Evolutionary conservation across 306 rosid species (phyloP).

Genomic region (Hippophae gyantsensis): DNA sequence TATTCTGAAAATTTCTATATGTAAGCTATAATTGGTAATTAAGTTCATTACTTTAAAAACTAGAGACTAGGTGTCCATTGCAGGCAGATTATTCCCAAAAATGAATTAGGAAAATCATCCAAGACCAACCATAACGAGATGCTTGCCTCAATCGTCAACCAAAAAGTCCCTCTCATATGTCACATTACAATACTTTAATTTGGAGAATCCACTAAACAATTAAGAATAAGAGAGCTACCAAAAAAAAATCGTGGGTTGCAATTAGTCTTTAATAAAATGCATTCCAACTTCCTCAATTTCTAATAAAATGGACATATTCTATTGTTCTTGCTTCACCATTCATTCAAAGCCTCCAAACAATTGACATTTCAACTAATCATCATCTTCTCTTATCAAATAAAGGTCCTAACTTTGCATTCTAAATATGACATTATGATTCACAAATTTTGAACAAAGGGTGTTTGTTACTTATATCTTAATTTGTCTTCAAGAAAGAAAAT

Average conservation of each 20-base stretch:
- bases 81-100: too few species aligned
- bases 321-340: constrained; percentile 18
- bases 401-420: not conserved
- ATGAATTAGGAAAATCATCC: too few species aligned
- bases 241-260: constrained; percentile 60
- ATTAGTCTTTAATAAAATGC: constrained; percentile 27
- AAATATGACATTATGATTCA: too few species aligned
- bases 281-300: constrained; percentile 24
- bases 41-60: too few species aligned
- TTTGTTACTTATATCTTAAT: not conserved
- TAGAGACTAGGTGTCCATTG: too few species aligned
- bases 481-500: constrained; percentile 1
- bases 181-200: constrained; percentile 21
- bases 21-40: too few species aligned
- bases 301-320: constrained; percentile 25
- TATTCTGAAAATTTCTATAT: too few species aligned
- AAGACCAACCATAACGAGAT: too few species aligned
- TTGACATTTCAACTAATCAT: constrained; percentile 2
- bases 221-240: constrained; percentile 19
- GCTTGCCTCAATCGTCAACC: constrained; percentile 38
- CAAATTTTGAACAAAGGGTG: too few species aligned
- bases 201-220: constrained; percentile 18
- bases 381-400: constrained; percentile 15
- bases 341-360: constrained; percentile 2
- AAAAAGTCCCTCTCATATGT: constrained; percentile 37